Percentiles rank a stretch among this genome's conserved stretches.
phyloP scores from a whole-genome alignment of 371 early-diverging fungal species.

The Mucor plumbeus region DNA sequence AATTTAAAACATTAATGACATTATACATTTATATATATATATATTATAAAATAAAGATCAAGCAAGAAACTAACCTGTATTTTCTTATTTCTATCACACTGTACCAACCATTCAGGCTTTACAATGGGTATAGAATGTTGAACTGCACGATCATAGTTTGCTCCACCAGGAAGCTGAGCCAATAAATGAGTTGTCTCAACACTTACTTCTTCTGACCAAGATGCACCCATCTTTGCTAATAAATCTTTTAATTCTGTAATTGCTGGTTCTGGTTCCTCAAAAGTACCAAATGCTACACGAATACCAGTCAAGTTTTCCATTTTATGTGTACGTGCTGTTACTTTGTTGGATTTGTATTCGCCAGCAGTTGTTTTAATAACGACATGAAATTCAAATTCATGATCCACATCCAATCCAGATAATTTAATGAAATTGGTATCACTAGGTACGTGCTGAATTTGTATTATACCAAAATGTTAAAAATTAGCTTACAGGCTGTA shows the following conservation, averaged over 20 bases:
- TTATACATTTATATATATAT: not conserved
- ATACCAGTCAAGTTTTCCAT: conserved; percentile 96
- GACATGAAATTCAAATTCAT: conserved; percentile 85
- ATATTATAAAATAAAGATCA: not conserved
- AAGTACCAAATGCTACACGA: conserved; percentile 89
- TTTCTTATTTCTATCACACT: conserved; percentile 87
- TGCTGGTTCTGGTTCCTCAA: conserved; percentile 68
- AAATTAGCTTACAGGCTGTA: not conserved
- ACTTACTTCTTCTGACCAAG: conserved; percentile 85
- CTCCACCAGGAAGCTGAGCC: conserved; percentile 81
- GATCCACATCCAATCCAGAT: conserved; percentile 87
- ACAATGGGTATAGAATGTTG: conserved; percentile 92
- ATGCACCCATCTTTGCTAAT: conserved; percentile 85
- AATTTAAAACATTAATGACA: not conserved
- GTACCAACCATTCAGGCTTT: conserved; percentile 91
- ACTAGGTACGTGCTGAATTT: conserved; percentile 52
- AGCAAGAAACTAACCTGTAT: conserved; percentile 68
- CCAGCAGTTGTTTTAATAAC: conserved; percentile 92
- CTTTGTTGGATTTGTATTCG: conserved; percentile 73
- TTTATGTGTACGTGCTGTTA: conserved; percentile 83
- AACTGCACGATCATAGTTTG: conserved; percentile 86
- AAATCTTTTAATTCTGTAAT: conserved; percentile 77
- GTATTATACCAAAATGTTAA: not conserved
- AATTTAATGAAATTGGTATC: conserved; percentile 76
- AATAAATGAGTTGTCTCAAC: conserved; percentile 92